Evolutionary conservation across 345 rosid genomes (phyloP).

Genomic region (Streptanthus diversifolius): DNA sequence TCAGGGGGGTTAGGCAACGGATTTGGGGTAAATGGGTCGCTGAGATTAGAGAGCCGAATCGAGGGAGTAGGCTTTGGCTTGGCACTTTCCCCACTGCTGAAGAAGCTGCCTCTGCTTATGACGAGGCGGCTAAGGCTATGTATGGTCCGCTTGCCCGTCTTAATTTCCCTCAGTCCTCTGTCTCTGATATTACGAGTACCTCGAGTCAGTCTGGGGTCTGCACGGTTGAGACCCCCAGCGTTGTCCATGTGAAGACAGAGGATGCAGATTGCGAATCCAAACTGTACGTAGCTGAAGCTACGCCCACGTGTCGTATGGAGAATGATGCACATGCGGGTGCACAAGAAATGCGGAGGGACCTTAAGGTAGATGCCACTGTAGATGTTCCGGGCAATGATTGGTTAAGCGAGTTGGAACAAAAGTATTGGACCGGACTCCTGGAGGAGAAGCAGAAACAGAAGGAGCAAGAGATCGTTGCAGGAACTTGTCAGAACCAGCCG

Average conservation of each 20-base stretch:
- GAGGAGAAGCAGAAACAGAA: conserved; percentile 9
- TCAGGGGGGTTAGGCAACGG: conserved; percentile 84
- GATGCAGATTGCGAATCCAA: conserved; percentile 36
- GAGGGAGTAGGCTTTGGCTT: conserved; percentile 75
- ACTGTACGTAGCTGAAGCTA: not conserved
- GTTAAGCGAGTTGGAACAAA: conserved; percentile 16
- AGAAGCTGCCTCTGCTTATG: conserved; percentile 78
- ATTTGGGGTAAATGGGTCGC: conserved; percentile 97
- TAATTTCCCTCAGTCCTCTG: conserved; percentile 44
- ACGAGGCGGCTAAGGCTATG: conserved; percentile 69
- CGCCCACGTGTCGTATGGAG: not conserved
- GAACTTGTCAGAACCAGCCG: not conserved
- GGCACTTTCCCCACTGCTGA: conserved; percentile 76
- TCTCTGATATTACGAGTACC: conserved; percentile 32
- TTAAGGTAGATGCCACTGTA: not conserved
- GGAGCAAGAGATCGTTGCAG: conserved; percentile 1
- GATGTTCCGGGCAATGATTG: not conserved
- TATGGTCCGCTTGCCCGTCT: conserved; percentile 62
- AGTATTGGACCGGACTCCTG: not conserved
- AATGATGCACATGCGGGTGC: not conserved
- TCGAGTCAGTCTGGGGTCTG: conserved; percentile 51
- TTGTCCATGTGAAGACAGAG: conserved; percentile 27
- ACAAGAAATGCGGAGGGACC: not conserved
- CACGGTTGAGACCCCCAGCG: conserved; percentile 21
- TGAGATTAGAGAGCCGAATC: conserved; percentile 71